These are phyloP conservation scores for Podila clonocystis DNA, from an alignment of 192 early-diverging fungal species.

Conservation along the genomic window DNA sequence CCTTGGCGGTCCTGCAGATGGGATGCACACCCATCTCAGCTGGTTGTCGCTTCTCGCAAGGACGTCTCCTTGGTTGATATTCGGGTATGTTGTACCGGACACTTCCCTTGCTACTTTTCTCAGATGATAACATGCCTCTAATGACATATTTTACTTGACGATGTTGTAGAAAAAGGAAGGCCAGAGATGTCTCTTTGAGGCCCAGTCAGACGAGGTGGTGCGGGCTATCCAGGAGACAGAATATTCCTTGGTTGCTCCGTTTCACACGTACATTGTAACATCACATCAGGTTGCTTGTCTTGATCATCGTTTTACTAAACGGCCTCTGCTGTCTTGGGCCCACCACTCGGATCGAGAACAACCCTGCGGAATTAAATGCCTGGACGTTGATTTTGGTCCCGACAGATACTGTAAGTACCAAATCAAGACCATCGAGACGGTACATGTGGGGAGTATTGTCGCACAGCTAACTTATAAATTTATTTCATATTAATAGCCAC, in stretches of 20 bases:
- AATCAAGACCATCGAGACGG: no score
- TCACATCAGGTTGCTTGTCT: neutral
- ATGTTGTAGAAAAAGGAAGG: neutral
- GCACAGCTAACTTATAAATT: neutral
- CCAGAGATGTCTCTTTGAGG: neutral
- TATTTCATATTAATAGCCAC: neutral
- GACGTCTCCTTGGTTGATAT: neutral
- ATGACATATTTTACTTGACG: no score
- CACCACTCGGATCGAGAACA: neutral
- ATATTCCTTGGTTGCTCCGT: neutral
- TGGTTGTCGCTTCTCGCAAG: neutral
- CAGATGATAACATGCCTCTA: no score
- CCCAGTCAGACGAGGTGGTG: neutral
- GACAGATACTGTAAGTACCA: neutral
- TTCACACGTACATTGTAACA: neutral
- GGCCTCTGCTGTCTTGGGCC: conserved; percentile 1
- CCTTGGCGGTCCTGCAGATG: conserved; percentile 1
- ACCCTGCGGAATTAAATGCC: neutral
- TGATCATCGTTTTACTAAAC: neutral
- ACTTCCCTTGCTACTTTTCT: neutral
- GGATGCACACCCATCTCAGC: neutral
- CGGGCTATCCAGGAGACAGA: neutral
- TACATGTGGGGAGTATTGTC: no score
- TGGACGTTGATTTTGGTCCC: neutral
- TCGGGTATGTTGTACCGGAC: neutral